These are phyloP conservation scores for Fusarium udum DNA, from an alignment of 2,329 filamentous ascomycete genomes.

Conservation along the genomic window DNA sequence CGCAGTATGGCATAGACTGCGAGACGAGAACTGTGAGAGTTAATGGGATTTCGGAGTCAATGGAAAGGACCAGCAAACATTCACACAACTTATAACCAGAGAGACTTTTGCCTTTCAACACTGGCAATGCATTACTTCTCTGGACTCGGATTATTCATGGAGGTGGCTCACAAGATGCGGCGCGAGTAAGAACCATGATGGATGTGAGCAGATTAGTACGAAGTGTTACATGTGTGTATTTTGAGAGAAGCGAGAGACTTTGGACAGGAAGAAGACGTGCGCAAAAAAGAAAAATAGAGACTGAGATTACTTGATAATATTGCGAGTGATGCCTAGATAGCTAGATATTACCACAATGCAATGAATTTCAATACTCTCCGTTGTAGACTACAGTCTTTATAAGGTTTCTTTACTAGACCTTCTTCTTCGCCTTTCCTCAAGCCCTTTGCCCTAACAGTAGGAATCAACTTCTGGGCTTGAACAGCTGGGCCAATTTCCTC, in stretches of 20 bases:
- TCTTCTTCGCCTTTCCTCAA: no score
- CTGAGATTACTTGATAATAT: not conserved
- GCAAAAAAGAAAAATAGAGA: not conserved
- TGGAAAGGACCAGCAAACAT: rapidly evolving
- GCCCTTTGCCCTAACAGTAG: no score
- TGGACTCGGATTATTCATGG: not conserved
- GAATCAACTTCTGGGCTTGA: no score
- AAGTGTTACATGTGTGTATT: not conserved
- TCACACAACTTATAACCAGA: not conserved
- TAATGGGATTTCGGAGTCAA: not conserved
- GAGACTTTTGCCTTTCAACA: not conserved
- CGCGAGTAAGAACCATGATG: not conserved
- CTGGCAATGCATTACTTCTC: not conserved
- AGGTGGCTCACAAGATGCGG: not conserved
- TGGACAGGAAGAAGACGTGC: not conserved
- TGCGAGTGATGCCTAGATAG: not conserved
- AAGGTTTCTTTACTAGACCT: no score
- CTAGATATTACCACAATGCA: no score
- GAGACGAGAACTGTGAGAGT: not conserved
- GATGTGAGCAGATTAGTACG: not conserved
- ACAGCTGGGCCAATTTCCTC: no score
- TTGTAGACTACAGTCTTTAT: no score
- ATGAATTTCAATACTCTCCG: no score
- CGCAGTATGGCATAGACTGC: not conserved
- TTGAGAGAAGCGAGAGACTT: no score